A percentile compares a stretch with the other conserved stretches of the same genome.
These are phyloP conservation scores for Kalaharituber pfeilii DNA, from an alignment of 2,329 filamentous ascomycete species.

Conservation along the genomic window DNA sequence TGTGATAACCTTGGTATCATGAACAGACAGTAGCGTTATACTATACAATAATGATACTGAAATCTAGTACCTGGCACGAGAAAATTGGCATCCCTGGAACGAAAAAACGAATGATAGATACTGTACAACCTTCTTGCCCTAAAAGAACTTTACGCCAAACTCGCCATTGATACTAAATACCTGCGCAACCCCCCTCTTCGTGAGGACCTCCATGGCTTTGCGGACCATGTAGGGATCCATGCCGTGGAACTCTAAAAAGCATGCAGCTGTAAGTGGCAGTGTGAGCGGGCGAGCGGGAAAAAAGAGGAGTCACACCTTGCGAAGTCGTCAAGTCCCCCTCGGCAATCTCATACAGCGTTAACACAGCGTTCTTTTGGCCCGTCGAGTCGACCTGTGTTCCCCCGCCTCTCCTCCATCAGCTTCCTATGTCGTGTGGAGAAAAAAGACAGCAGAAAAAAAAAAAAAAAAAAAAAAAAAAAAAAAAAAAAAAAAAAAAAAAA, in stretches of 20 bases:
- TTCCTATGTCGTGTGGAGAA: too few relatives aligned
- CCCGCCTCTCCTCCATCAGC: not conserved
- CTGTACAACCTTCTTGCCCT: conserved; percentile 8
- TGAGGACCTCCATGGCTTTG: conserved; percentile 60
- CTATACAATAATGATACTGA: too few relatives aligned
- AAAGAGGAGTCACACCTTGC: conserved; percentile 35
- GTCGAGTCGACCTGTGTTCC: conserved; percentile 53
- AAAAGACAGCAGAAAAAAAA: too few relatives aligned
- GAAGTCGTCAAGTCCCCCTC: conserved; percentile 66
- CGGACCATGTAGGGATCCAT: conserved; percentile 69
- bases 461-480: too few relatives aligned
- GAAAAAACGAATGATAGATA: not conserved
- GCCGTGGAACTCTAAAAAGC: conserved; percentile 70
- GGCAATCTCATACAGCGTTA: conserved; percentile 82
- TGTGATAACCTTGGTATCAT: too few relatives aligned
- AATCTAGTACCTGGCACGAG: too few relatives aligned
- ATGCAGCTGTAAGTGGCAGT: conserved; percentile 9
- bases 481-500: too few relatives aligned
- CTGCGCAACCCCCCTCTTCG: conserved; percentile 81
- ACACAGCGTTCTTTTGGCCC: conserved; percentile 69
- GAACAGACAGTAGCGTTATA: too few relatives aligned
- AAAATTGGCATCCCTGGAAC: not conserved
- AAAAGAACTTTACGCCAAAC: conserved; percentile 94
- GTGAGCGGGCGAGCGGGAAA: conserved; percentile 3
- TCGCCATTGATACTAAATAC: conserved; percentile 69